Percentiles rank a stretch among this genome's conserved stretches.
These are phyloP conservation scores for Chalaropsis ovoidea DNA, from an alignment of 2,329 filamentous ascomycete genomes.

Conservation along the genomic window DNA sequence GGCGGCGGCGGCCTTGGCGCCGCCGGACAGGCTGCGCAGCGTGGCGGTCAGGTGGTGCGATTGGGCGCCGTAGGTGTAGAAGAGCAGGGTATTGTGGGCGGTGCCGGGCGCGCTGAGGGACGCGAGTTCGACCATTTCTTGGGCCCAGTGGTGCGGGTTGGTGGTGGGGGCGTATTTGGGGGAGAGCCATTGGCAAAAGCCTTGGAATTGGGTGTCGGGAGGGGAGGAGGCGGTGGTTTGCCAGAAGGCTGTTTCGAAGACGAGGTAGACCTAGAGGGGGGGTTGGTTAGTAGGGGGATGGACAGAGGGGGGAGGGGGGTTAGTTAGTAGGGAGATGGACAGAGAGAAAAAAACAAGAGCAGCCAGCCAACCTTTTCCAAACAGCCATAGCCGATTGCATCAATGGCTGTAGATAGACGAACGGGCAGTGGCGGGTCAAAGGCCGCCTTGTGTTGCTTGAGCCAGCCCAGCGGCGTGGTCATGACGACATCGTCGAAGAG, in stretches of 20 bases:
- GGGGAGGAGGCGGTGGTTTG: constrained; percentile 27
- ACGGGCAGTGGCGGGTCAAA: constrained; percentile 53
- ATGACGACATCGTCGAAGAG: constrained; percentile 59
- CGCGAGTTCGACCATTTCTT: constrained; percentile 68
- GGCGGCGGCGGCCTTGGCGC: constrained; percentile 44
- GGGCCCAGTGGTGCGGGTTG: constrained; percentile 58
- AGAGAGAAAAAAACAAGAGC: background rate
- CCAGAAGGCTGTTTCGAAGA: constrained; percentile 71
- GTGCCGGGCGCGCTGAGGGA: constrained; percentile 44
- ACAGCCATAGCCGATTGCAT: constrained; percentile 57
- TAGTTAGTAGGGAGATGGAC: background rate
- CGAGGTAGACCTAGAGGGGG: constrained; percentile 45
- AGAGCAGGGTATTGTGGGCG: constrained; percentile 72
- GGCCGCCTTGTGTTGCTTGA: constrained; percentile 47
- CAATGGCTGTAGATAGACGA: constrained; percentile 50
- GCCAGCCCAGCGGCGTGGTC: constrained; percentile 58
- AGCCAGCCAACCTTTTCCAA: constrained; percentile 52
- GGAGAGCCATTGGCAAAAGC: constrained; percentile 66
- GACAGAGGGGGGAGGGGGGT: too few relatives aligned
- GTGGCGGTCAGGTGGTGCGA: constrained; percentile 44
- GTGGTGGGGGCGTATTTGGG: constrained; percentile 55
- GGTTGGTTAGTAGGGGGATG: too few relatives aligned
- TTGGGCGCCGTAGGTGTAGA: constrained; percentile 64
- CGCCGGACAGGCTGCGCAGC: constrained; percentile 37
- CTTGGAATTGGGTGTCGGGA: constrained; percentile 40